Conservation (phyloP, 225 moss, liverwort and hornwort genomes). For the Sphagnum tenellum region DNA sequence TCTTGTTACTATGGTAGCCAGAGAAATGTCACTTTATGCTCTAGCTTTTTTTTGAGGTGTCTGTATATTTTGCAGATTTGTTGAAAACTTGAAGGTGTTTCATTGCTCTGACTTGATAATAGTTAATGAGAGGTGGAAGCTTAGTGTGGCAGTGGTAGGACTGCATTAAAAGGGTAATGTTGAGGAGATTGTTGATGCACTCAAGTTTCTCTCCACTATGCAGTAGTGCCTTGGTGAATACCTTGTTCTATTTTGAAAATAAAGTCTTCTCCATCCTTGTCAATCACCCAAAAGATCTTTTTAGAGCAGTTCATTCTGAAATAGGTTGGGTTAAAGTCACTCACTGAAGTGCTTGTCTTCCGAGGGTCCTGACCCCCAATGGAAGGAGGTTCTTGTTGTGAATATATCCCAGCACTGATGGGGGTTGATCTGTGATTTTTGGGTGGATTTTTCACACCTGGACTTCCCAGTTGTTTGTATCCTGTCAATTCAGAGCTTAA, state of each 20-base stretch:
- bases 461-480: constrained; percentile 29
- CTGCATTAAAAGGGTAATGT: no score
- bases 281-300: constrained; percentile 39
- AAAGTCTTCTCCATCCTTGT: constrained; percentile 27
- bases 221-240: constrained; percentile 63
- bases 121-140: no score
- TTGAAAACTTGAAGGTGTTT: no score
- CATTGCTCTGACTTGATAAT: no score
- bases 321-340: constrained; percentile 43
- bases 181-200: no score
- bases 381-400: constrained; percentile 36
- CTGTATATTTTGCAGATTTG: no score
- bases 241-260: constrained; percentile 37
- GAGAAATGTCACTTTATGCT: no score
- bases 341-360: constrained; percentile 26
- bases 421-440: constrained; percentile 19
- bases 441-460: constrained; percentile 40
- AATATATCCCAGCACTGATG: constrained; percentile 23
- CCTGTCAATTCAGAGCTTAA: constrained; percentile 25
- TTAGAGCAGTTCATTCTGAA: constrained; percentile 8
- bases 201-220: constrained; percentile 4
- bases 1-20: no score
- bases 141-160: no score
- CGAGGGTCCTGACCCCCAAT: constrained; percentile 15
- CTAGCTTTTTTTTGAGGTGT: no score